A percentile compares a stretch with the other conserved stretches of the same genome.
These are phyloP conservation scores for Dipteronia sinensis DNA, from an alignment of 345 rosid genomes.

Conservation along the genomic window DNA sequence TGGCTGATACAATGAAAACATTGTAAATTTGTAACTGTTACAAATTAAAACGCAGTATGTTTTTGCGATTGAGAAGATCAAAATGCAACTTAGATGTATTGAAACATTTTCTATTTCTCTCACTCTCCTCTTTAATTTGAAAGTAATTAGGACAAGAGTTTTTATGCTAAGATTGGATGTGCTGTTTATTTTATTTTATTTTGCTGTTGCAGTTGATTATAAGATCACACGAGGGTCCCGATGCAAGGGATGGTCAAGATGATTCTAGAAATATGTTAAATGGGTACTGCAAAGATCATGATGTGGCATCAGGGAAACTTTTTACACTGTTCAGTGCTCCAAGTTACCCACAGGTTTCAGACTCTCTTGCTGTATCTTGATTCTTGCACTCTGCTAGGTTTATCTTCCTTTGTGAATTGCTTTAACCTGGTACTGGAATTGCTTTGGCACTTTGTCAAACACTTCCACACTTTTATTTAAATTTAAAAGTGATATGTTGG, in stretches of 20 bases:
- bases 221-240: constrained; percentile 50
- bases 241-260: constrained; percentile 39
- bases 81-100: background rate
- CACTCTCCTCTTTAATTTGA: background rate
- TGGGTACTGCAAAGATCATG: constrained; percentile 46
- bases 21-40: background rate
- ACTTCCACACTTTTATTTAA: too few species aligned
- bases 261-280: constrained; percentile 15
- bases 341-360: too few species aligned
- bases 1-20: background rate
- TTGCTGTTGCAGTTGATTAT: constrained; percentile 36
- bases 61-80: background rate
- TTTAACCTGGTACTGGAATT: too few species aligned
- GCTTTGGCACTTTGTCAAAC: too few species aligned
- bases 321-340: too few species aligned
- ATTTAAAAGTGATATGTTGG: too few species aligned
- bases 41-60: background rate
- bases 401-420: too few species aligned
- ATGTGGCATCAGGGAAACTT: too few species aligned
- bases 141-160: background rate
- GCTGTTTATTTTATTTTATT: constrained; percentile 5
- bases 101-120: background rate
- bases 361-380: too few species aligned
- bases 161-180: background rate
- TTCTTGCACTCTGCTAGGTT: too few species aligned